phyloP scores from a whole-genome alignment of 257 asterid species.

The Solanum sparsipilum region DNA sequence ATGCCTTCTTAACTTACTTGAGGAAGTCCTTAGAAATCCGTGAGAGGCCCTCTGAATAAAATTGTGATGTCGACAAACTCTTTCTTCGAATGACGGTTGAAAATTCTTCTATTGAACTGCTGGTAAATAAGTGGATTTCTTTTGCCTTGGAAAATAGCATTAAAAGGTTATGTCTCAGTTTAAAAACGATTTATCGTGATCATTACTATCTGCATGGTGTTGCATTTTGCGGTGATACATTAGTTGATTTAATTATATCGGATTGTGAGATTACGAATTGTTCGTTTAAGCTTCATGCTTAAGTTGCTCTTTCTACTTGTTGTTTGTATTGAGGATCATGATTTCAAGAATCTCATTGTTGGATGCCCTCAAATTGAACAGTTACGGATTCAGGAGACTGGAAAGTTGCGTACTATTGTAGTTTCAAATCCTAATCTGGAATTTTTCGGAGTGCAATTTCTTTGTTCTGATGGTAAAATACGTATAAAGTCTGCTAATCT shows the following conservation, averaged over 20 bases:
- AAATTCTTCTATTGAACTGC: neutral
- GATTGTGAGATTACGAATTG: neutral
- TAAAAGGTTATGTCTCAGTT: neutral
- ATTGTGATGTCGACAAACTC: neutral
- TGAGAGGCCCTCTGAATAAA: neutral
- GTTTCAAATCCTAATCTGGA: neutral
- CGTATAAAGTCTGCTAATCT: neutral
- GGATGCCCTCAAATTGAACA: neutral
- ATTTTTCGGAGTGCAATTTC: neutral
- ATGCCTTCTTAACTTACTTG: neutral
- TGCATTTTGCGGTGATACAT: neutral
- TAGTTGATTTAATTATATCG: neutral
- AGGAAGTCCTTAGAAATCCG: fast-evolving
- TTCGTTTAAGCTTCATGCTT: neutral
- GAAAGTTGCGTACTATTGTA: neutral
- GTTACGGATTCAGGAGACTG: neutral
- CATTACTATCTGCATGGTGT: neutral
- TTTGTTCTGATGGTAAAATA: neutral
- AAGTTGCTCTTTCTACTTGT: neutral
- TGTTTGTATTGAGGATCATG: neutral
- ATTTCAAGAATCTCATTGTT: neutral
- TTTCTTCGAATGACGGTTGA: neutral
- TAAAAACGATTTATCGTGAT: neutral
- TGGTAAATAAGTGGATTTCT: neutral
- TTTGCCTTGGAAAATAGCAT: neutral